Conservation (phyloP, 2,329 filamentous ascomycete species). For the Colletotrichum lindemuthianum region DNA sequence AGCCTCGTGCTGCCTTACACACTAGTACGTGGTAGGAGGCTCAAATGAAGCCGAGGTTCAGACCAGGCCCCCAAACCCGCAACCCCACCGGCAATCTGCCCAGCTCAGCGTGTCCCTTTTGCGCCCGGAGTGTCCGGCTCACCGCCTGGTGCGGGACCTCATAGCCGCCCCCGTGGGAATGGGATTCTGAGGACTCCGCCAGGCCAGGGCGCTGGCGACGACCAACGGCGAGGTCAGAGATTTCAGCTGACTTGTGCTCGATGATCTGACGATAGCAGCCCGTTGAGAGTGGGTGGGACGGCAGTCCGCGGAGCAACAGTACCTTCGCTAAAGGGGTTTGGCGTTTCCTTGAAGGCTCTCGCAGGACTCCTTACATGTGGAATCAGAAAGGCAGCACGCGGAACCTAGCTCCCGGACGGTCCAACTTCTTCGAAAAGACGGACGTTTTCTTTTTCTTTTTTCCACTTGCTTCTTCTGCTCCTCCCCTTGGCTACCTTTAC, state of each 20-base stretch:
- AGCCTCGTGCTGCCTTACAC: not conserved
- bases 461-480: slow-evolving; percentile 3
- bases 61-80: not conserved
- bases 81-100: slow-evolving; percentile 19
- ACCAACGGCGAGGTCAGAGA: slow-evolving; percentile 15
- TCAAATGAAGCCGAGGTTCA: slow-evolving; percentile 5
- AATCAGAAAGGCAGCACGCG: not conserved
- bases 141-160: slow-evolving; percentile 16
- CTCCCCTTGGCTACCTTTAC: not conserved
- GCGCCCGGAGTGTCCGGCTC: slow-evolving; percentile 25
- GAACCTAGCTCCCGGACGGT: slow-evolving; percentile 27
- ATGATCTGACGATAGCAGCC: slow-evolving; percentile 27
- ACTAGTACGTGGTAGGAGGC: not conserved
- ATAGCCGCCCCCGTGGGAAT: not conserved
- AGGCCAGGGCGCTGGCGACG: not conserved
- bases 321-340: slow-evolving; percentile 19
- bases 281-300: not conserved
- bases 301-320: not conserved
- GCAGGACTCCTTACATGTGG: slow-evolving; percentile 1
- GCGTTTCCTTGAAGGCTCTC: not conserved
- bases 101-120: not conserved
- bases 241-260: slow-evolving; percentile 16
- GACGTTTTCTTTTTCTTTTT: not conserved
- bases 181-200: slow-evolving; percentile 5
- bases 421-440: slow-evolving; percentile 21